Evolutionary conservation across 371 early-diverging fungal genomes (phyloP).

Genomic region (Mucor mucedo): DNA sequence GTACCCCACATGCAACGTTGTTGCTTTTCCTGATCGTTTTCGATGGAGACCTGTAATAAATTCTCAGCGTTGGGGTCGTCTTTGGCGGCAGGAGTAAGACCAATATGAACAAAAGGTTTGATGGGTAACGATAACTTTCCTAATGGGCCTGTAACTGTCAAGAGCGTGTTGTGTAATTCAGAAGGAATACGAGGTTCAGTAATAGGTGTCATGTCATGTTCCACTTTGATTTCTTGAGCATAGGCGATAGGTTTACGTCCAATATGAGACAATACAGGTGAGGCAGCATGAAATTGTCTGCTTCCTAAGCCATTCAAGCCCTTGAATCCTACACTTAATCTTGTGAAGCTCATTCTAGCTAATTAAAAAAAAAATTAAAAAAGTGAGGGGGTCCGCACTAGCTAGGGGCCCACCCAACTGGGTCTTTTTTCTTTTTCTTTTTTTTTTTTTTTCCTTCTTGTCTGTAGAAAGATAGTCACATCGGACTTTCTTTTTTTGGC

Average conservation of each 20-base stretch:
- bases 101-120: conserved; percentile 77
- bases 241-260: conserved; percentile 74
- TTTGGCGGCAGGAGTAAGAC: conserved; percentile 41
- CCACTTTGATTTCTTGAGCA: conserved; percentile 67
- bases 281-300: conserved; percentile 50
- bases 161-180: conserved; percentile 66
- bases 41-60: conserved; percentile 63
- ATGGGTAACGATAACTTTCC: conserved; percentile 79
- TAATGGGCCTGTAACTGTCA: conserved; percentile 83
- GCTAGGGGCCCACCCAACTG: not conserved
- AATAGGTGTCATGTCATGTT: conserved; percentile 63
- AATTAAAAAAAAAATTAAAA: conserved; percentile 5
- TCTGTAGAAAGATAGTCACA: not conserved
- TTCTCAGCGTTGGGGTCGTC: conserved; percentile 55
- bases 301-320: conserved; percentile 3
- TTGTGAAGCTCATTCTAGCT: not conserved
- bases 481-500: not conserved
- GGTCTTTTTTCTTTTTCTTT: not conserved
- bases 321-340: conserved; percentile 4
- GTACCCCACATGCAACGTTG: conserved; percentile 98
- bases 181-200: conserved; percentile 63
- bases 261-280: conserved; percentile 66
- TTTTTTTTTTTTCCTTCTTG: not conserved
- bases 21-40: conserved; percentile 62
- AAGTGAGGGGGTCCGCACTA: conserved; percentile 2